Base-by-base conservation (phyloP, 2,329 filamentous ascomycete genomes). In the Colletotrichum incanum region DNA sequence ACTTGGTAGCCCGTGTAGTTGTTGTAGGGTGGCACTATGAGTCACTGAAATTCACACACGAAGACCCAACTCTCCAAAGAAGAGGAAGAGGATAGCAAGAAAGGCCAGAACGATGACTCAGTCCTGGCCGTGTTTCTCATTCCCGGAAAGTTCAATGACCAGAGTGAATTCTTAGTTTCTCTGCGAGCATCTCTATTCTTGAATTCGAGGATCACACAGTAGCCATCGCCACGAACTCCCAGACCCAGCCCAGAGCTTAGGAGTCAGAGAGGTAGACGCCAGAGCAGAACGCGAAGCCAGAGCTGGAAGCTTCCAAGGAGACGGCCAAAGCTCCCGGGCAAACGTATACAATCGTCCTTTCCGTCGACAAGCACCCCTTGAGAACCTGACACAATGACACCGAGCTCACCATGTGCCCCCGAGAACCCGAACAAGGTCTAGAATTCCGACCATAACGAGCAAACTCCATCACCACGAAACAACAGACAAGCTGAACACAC, bases 311-410 rank as follows among this genome's bases (percentile, higher is more conserved):
- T 34, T 37, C 31, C 54, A 23, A 3, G 54, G 8, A 39, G n/a
- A 56, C 31, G 20, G 31, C 31, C 20, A 56, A 23, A 37, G 12
- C 12, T 37, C 52, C 11, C 31, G 54, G 5, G 5, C n/a, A 2
- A 28, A 23, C 6, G 11, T 37, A 56, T 31, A 56, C 20, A 23
- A 39, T n/a, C n/a, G 5, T 6, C 52, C 41, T 34, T 31, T 20
- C 18, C 54, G 18, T 58, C 63, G 20, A 63, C 52, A 68, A 58
- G 69, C 69, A 26, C 18, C 45, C 52, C 69, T 31, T 47, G 37
- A 34, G 18, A 7, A 59, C 34, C 34, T 59, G 69, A 64, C n/a
- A 69, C 65, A 55, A 34, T 49, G 59, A 64, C 45, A 64, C 20
- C 9, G 58, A 64, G 45, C 45, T 8, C 23, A 45, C 45, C 45